phyloP scores from a whole-genome alignment of 1,139 yeast genomes.

The Hyphopichia wangnamkhiaoensis region DNA sequence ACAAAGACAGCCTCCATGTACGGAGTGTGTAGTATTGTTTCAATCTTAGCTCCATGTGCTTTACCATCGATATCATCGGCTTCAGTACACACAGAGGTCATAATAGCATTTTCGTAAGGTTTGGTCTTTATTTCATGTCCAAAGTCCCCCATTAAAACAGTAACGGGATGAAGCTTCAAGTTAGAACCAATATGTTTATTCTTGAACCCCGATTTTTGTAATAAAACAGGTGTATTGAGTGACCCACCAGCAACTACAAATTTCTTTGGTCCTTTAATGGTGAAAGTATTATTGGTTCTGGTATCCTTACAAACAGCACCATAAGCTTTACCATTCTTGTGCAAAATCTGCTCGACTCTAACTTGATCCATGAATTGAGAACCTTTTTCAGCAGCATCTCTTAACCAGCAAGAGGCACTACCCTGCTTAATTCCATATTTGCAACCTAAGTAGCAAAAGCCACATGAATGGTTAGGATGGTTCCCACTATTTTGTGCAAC shows the following conservation, averaged over 20 bases:
- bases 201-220: constrained; percentile 53
- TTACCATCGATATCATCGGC: constrained; percentile 56
- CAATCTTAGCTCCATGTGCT: constrained; percentile 60
- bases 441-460: constrained; percentile 56
- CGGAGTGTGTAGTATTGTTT: constrained; percentile 53
- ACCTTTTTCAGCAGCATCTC: constrained; percentile 52
- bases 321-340: constrained; percentile 43
- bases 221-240: constrained; percentile 51
- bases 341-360: constrained; percentile 40
- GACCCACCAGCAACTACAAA: constrained; percentile 53
- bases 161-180: constrained; percentile 56
- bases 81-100: constrained; percentile 54
- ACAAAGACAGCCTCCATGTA: constrained; percentile 34
- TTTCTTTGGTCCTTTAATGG: constrained; percentile 48
- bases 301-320: constrained; percentile 43
- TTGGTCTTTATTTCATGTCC: constrained; percentile 33
- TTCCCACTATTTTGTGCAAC: constrained; percentile 55
- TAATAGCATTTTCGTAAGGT: constrained; percentile 45
- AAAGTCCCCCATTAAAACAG: constrained; percentile 45
- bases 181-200: constrained; percentile 56
- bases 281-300: constrained; percentile 29
- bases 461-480: constrained; percentile 50
- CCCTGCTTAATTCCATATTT: constrained; percentile 59
- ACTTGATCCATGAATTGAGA: constrained; percentile 52
- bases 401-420: constrained; percentile 52